These are phyloP conservation scores for Calocera viscosa DNA, from an alignment of 768 basidiomycete genomes.

Conservation along the genomic window DNA sequence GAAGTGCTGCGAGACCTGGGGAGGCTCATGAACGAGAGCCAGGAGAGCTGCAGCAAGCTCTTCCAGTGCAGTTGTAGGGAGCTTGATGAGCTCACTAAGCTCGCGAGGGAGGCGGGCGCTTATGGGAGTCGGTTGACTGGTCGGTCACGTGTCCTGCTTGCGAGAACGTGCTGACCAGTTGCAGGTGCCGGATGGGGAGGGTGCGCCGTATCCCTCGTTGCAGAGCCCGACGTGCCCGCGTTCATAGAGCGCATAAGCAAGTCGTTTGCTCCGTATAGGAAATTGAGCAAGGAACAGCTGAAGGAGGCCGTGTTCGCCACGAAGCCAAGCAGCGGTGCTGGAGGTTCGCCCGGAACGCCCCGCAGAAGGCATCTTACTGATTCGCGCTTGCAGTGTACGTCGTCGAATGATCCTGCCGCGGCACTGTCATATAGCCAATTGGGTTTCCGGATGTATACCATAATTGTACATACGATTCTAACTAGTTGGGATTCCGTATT, in stretches of 20 bases:
- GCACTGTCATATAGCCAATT: neutral
- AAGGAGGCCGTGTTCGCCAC: slow-evolving; percentile 69
- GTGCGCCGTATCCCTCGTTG: slow-evolving; percentile 71
- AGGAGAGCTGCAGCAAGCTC: slow-evolving; percentile 50
- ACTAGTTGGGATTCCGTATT: neutral
- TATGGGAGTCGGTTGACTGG: slow-evolving; percentile 77
- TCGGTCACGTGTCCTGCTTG: slow-evolving; percentile 21
- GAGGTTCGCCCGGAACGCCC: slow-evolving; percentile 39
- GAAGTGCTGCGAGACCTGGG: slow-evolving; percentile 44
- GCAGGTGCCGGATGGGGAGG: slow-evolving; percentile 86
- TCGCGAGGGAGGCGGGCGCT: slow-evolving; percentile 61
- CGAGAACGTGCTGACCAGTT: too few relatives aligned
- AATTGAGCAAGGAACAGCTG: slow-evolving; percentile 45
- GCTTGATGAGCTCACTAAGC: slow-evolving; percentile 50
- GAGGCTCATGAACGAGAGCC: slow-evolving; percentile 64
- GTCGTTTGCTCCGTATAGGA: slow-evolving; percentile 53
- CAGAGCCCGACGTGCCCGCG: slow-evolving; percentile 43
- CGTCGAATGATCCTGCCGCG: neutral
- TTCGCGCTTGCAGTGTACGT: neutral
- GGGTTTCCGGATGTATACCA: neutral
- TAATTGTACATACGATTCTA: neutral
- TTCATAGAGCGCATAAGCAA: slow-evolving; percentile 53
- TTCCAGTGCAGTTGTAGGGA: slow-evolving; percentile 76
- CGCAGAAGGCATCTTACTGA: neutral
- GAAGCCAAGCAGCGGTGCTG: slow-evolving; percentile 69